These are phyloP conservation scores for Cryptococcus neoformans DNA, from an alignment of 1,284 basidiomycete species.

Conservation along the genomic window DNA sequence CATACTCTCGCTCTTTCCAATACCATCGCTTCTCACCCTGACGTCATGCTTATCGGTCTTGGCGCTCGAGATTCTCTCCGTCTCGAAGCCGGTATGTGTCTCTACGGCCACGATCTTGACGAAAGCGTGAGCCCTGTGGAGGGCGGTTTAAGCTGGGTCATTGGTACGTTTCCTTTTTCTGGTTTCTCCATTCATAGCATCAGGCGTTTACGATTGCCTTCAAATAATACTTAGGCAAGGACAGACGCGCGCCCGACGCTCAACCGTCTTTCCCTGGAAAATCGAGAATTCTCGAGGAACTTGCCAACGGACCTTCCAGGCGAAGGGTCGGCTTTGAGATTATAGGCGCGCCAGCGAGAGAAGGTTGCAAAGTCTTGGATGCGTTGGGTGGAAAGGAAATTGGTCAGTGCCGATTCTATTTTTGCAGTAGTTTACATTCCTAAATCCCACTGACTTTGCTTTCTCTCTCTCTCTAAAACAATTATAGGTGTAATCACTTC, in stretches of 20 bases:
- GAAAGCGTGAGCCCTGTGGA: slow-evolving; percentile 84
- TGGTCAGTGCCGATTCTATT: slow-evolving; percentile 50
- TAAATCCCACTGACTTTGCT: neutral
- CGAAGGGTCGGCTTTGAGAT: slow-evolving; percentile 81
- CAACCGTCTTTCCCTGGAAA: slow-evolving; percentile 73
- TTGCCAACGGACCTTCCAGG: slow-evolving; percentile 74
- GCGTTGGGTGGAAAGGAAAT: slow-evolving; percentile 58
- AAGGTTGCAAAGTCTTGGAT: slow-evolving; percentile 74
- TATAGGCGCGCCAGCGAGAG: slow-evolving; percentile 82
- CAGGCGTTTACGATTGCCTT: neutral
- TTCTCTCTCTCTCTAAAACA: neutral
- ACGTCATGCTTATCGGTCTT: slow-evolving; percentile 83
- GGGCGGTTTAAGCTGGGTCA: slow-evolving; percentile 88
- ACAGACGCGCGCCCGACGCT: slow-evolving; percentile 58
- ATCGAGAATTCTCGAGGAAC: slow-evolving; percentile 69
- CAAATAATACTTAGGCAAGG: slow-evolving; percentile 61
- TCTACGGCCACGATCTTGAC: slow-evolving; percentile 93
- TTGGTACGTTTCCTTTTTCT: slow-evolving; percentile 58
- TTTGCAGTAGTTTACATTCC: neutral
- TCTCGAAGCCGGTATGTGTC: slow-evolving; percentile 96
- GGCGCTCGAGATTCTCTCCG: slow-evolving; percentile 91
- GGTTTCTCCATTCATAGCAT: neutral
- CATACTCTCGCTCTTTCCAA: slow-evolving; percentile 70
- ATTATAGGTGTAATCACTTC: slow-evolving; percentile 72
- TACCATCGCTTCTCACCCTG: slow-evolving; percentile 59